Conservation (phyloP, 495 filamentous ascomycete species). For the Penicillium mononematosum region DNA sequence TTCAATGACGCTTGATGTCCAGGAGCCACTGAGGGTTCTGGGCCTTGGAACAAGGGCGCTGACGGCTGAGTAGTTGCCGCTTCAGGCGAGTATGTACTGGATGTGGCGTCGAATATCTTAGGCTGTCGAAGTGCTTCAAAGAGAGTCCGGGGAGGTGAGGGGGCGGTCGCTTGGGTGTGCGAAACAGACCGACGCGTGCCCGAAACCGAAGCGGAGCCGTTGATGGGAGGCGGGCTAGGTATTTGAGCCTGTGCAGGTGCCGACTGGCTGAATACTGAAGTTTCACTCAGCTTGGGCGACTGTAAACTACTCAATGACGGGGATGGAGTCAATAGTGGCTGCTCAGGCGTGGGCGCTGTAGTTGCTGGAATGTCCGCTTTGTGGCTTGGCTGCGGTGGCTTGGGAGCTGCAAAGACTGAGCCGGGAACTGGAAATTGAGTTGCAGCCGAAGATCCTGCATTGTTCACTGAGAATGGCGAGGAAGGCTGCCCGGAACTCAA, state of each 20-base stretch:
- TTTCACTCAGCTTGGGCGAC: background rate
- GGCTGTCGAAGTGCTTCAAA: constrained; percentile 11
- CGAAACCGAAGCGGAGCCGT: background rate
- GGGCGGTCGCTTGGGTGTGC: background rate
- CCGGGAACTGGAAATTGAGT: background rate
- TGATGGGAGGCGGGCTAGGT: background rate
- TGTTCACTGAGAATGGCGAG: background rate
- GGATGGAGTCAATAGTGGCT: background rate
- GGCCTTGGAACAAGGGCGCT: constrained; percentile 1
- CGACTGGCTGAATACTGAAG: background rate
- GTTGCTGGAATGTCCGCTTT: background rate
- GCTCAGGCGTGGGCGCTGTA: background rate
- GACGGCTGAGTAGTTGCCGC: background rate
- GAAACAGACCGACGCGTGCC: background rate
- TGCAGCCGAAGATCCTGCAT: background rate
- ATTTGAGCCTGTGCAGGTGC: background rate
- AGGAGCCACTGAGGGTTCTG: background rate
- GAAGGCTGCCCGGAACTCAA: background rate
- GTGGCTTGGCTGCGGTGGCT: background rate
- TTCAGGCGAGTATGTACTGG: constrained; percentile 8
- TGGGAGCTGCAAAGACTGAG: constrained; percentile 7
- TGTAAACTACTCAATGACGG: background rate
- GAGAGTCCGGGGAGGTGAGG: background rate
- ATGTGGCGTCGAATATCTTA: constrained; percentile 13
- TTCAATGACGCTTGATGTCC: background rate